phyloP scores from a whole-genome alignment of 768 basidiomycete species.

The Trametes coccinea region DNA sequence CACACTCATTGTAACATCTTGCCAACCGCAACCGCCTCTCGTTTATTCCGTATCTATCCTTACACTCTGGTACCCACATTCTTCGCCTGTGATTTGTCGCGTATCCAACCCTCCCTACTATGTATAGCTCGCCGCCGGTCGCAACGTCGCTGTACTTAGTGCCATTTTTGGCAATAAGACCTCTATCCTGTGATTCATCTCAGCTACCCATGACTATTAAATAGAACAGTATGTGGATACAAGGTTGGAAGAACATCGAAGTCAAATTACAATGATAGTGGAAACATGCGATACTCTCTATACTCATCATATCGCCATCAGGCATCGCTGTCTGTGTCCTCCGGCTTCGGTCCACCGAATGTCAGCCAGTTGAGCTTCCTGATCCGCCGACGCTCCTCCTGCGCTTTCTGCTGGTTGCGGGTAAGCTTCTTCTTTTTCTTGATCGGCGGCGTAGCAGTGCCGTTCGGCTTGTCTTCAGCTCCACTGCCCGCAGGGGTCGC shows the following conservation, averaged over 20 bases:
- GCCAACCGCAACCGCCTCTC: not conserved
- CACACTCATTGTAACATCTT: not conserved
- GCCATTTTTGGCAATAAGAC: constrained; percentile 7
- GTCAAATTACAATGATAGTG: not conserved
- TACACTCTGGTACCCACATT: too few relatives aligned
- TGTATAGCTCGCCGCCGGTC: too few relatives aligned
- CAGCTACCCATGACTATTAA: not conserved
- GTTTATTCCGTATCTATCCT: not conserved
- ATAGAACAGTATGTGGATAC: not conserved
- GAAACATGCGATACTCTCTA: not conserved
- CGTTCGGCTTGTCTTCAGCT: constrained; percentile 54
- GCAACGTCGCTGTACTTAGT: not conserved
- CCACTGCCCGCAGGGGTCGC: constrained; percentile 82
- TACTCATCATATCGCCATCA: constrained; percentile 1
- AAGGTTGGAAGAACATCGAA: not conserved
- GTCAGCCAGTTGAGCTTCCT: constrained; percentile 84
- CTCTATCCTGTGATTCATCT: not conserved
- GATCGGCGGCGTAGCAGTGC: constrained; percentile 39
- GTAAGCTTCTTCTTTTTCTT: constrained; percentile 91
- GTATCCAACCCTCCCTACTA: too few relatives aligned
- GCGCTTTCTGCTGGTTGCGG: constrained; percentile 86
- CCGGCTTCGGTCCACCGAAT: constrained; percentile 79
- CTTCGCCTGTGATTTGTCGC: too few relatives aligned
- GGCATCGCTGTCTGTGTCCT: constrained; percentile 64
- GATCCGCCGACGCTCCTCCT: constrained; percentile 79